phyloP scores from a whole-genome alignment of 106 monocot genomes.

The Hemerocallis citrina region DNA sequence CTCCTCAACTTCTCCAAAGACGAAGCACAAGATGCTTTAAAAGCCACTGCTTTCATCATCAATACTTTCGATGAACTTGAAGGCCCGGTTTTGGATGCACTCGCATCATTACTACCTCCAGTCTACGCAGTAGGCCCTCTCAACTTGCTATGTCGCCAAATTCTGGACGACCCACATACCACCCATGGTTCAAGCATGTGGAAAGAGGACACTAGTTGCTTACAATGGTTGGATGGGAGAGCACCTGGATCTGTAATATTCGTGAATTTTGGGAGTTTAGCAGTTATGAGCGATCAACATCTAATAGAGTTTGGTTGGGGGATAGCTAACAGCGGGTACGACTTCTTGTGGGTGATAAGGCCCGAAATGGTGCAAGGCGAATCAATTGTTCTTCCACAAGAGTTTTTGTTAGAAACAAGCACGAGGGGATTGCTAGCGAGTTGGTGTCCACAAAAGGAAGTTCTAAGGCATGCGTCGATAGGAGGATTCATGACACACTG shows the following conservation, averaged over 20 bases:
- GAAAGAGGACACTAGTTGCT: constrained; percentile 29
- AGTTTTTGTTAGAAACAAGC: constrained; percentile 16
- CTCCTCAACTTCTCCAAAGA: constrained; percentile 15
- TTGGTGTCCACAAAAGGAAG: constrained; percentile 49
- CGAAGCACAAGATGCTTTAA: background rate
- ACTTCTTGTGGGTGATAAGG: constrained; percentile 43
- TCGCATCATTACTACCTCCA: constrained; percentile 23
- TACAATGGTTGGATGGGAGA: constrained; percentile 33
- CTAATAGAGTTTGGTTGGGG: constrained; percentile 54
- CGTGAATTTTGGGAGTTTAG: constrained; percentile 44
- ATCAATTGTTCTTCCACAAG: constrained; percentile 22
- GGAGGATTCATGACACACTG: constrained; percentile 46
- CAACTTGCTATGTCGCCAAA: constrained; percentile 1
- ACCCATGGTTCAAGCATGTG: constrained; percentile 20
- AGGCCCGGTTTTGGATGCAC: constrained; percentile 13
- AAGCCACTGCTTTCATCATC: constrained; percentile 31
- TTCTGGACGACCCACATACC: background rate
- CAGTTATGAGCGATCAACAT: constrained; percentile 30
- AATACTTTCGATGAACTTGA: constrained; percentile 59
- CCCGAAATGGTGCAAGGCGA: constrained; percentile 27
- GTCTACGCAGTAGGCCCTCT: constrained; percentile 44
- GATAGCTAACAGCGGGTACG: constrained; percentile 19
- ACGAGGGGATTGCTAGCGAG: constrained; percentile 23
- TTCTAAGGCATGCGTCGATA: constrained; percentile 24
- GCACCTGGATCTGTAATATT: constrained; percentile 18